Conservation (phyloP, 192 early-diverging fungal species). For the Rhizoclosmatium globosum region DNA sequence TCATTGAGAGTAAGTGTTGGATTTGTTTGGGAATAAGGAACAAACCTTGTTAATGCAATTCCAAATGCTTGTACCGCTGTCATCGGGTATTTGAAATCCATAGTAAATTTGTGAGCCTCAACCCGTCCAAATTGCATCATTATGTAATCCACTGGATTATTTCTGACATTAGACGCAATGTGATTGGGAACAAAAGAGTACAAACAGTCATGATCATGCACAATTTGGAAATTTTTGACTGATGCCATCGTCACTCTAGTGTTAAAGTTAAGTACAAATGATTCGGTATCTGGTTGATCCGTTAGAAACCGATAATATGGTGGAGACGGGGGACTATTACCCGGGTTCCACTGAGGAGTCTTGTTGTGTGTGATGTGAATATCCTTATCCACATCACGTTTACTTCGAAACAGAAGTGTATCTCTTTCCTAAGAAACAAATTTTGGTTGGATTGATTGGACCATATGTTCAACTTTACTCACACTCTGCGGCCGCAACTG, state of each 20-base stretch:
- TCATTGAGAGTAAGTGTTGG: background rate
- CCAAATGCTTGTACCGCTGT: constrained; percentile 88
- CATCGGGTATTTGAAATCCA: constrained; percentile 94
- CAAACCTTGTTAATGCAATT: constrained; percentile 81
- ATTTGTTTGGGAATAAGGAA: background rate
- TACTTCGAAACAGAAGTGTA: constrained; percentile 67
- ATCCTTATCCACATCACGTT: constrained; percentile 61
- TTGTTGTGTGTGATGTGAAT: constrained; percentile 89
- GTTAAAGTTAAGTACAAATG: constrained; percentile 94
- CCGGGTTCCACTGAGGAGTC: constrained; percentile 92
- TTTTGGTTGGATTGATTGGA: background rate
- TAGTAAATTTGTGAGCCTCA: constrained; percentile 76
- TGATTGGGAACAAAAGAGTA: constrained; percentile 4
- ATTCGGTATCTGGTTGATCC: constrained; percentile 71
- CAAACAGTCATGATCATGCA: constrained; percentile 88
- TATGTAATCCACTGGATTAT: constrained; percentile 82
- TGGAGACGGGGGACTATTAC: constrained; percentile 37
- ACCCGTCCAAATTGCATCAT: constrained; percentile 93
- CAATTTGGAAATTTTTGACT: constrained; percentile 98
- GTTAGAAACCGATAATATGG: background rate
- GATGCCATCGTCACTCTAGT: constrained; percentile 87
- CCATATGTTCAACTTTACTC: background rate
- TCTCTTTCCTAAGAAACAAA: constrained; percentile 63
- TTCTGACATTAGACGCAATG: background rate
- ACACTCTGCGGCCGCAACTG: constrained; percentile 63